Percentiles rank a stretch among this genome's conserved stretches.
Evolutionary conservation across 371 early-diverging fungal species (phyloP).

Genomic region (Mortierella polycephala): DNA sequence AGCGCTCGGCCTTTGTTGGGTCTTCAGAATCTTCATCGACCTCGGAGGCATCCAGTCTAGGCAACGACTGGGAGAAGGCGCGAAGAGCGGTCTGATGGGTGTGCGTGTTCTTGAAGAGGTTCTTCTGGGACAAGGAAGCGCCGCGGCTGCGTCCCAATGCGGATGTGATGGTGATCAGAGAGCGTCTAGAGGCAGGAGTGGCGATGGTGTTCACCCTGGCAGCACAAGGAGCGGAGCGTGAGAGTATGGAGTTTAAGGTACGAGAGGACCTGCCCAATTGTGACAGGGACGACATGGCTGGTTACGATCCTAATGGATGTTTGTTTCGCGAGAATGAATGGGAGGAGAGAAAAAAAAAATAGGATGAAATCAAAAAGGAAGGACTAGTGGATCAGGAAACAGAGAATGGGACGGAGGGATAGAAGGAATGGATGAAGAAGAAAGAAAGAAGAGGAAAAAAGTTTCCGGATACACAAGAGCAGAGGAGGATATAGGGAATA

Average conservation of each 20-base stretch:
- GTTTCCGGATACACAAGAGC: conserved; percentile 2
- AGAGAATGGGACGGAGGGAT: not conserved
- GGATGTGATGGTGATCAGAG: conserved; percentile 37
- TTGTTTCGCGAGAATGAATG: not conserved
- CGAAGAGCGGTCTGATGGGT: conserved; percentile 21
- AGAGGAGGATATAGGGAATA: too few species aligned
- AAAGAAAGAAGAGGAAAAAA: conserved; percentile 1
- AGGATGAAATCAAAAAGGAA: not conserved
- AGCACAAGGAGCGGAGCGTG: conserved; percentile 17
- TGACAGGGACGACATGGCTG: conserved; percentile 33
- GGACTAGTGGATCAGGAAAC: not conserved
- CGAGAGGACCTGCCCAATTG: conserved; percentile 41
- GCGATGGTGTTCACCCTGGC: conserved; percentile 13
- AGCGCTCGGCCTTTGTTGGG: conserved; percentile 60
- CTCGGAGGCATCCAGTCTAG: conserved; percentile 30
- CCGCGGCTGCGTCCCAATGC: conserved; percentile 27
- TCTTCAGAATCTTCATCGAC: conserved; percentile 46
- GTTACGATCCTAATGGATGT: conserved; percentile 19
- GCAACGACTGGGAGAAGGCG: conserved; percentile 45
- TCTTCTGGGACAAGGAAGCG: not conserved
- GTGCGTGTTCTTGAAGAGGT: conserved; percentile 11
- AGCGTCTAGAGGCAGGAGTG: conserved; percentile 32
- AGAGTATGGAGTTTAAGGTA: conserved; percentile 29
- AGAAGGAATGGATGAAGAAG: not conserved
- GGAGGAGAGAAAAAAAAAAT: not conserved